phyloP scores from a whole-genome alignment of 495 filamentous ascomycete species.

The Pyrenopolyporus hunteri region DNA sequence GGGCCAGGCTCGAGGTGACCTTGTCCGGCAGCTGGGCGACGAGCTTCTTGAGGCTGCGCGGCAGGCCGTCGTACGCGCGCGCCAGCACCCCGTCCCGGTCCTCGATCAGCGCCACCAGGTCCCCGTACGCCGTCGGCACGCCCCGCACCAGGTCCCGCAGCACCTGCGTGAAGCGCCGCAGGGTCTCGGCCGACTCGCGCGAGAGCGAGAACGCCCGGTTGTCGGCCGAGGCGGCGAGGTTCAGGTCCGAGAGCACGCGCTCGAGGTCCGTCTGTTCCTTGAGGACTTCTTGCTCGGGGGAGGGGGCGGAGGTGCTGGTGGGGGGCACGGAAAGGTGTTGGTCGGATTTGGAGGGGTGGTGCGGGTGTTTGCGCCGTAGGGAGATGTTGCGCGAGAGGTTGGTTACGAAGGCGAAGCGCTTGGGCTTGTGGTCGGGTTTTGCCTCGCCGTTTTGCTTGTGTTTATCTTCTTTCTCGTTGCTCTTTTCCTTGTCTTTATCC shows the following conservation, averaged over 20 bases:
- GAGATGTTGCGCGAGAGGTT: conserved; percentile 29
- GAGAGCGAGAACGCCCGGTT: conserved; percentile 76
- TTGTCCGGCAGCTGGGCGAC: conserved; percentile 85
- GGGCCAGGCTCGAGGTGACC: conserved; percentile 71
- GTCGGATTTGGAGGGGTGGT: neutral
- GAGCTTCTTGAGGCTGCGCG: conserved; percentile 42
- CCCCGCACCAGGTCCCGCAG: conserved; percentile 31
- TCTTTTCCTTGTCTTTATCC: conserved; percentile 23
- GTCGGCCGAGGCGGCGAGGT: conserved; percentile 71
- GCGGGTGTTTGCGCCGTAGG: conserved; percentile 32
- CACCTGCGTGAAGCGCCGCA: conserved; percentile 81
- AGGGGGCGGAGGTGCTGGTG: neutral
- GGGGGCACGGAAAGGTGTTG: neutral
- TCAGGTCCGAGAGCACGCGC: conserved; percentile 68
- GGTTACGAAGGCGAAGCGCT: conserved; percentile 49
- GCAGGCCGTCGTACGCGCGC: neutral
- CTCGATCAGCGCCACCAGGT: neutral
- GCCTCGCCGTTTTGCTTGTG: conserved; percentile 9
- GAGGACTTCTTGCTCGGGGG: conserved; percentile 41
- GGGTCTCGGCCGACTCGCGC: conserved; percentile 82
- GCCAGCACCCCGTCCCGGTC: neutral
- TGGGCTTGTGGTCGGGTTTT: conserved; percentile 39
- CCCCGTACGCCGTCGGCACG: neutral
- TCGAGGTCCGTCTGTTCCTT: conserved; percentile 78
- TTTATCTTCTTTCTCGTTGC: conserved; percentile 25